These are phyloP conservation scores for Oryza australiensis DNA, from an alignment of 176 grass and related monocot species.

Conservation along the genomic window DNA sequence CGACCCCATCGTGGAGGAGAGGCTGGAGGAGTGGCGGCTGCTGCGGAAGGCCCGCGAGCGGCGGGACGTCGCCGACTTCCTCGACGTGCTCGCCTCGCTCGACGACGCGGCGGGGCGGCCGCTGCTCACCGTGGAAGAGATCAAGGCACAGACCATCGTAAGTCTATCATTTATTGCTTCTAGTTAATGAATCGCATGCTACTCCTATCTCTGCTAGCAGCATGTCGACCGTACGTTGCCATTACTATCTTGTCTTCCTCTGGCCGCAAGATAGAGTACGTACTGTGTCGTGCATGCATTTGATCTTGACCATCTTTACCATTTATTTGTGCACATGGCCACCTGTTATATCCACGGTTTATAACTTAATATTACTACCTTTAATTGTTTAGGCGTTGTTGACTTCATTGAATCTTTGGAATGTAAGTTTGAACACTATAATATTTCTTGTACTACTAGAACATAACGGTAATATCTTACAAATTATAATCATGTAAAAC, in stretches of 20 bases:
- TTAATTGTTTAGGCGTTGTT: too few species aligned
- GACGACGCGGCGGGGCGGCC: background rate
- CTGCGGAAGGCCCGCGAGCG: constrained; percentile 20
- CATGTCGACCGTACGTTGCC: background rate
- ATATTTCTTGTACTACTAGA: too few species aligned
- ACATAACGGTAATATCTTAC: too few species aligned
- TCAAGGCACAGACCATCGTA: constrained; percentile 46
- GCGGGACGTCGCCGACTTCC: constrained; percentile 28
- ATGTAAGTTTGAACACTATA: too few species aligned
- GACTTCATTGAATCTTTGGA: too few species aligned
- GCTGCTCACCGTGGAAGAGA: constrained; percentile 39
- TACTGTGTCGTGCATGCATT: background rate
- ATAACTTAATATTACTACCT: too few species aligned
- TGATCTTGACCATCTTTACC: background rate
- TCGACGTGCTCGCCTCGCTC: constrained; percentile 46
- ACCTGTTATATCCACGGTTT: background rate
- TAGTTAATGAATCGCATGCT: background rate
- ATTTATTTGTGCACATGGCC: background rate
- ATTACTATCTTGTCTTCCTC: background rate
- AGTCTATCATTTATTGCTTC: background rate
- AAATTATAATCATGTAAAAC: too few species aligned
- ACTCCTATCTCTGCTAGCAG: background rate
- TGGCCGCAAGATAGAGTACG: background rate
- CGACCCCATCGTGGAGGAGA: constrained; percentile 25
- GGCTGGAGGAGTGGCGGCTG: constrained; percentile 43